Base-by-base conservation (phyloP, 2,329 filamentous ascomycete genomes). In the Mollisia scopiformis region DNA sequence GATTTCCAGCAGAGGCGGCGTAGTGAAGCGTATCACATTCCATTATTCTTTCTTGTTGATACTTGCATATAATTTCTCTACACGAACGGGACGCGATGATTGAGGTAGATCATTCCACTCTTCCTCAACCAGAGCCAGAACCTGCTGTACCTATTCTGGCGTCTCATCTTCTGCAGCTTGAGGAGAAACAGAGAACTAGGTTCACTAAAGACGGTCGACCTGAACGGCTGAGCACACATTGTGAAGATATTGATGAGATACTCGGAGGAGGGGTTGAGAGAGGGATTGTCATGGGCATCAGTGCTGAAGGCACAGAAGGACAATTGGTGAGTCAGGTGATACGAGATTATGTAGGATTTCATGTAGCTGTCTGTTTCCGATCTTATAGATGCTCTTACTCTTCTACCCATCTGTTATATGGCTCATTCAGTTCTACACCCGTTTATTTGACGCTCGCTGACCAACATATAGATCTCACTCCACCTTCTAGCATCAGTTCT, bases 271-370 rank as follows among this genome's bases (percentile, higher is more conserved):
- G 59, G 6, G 25, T 66, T 43, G 62, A 66, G 52, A 61, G 66
- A 28, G 65, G 63, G 2, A 27, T 52, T 43, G 65, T 74, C 13
- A 49, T 73, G 16, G 72, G 72, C 2, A 54, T 73, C 21, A 70
- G 68, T 66, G 68, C 62, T 13, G 70, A 68, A 37, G 63, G 62
- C 2, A 55, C 21, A 21, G 67, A 68, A 41, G 69, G 69, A 30
- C 63, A 65, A 52, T 58, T 73, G 60, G 72, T 74, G 52, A 67
- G 71, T 69, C 21, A 16, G 13, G 25, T 47, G 23, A 27, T 4
- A 23, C 11, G 21, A 47, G n/a, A n/a, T n/a, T n/a, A n/a, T n/a
- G n/a, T n/a, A n/a, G n/a, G n/a, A n/a, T n/a, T n/a, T n/a, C n/a
- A n/a, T n/a, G n/a, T n/a, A n/a, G n/a, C n/a, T n/a, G n/a, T n/a